Evolutionary conservation across 2,329 filamentous ascomycete species (phyloP).

Genomic region (Aspergillus sp.): DNA sequence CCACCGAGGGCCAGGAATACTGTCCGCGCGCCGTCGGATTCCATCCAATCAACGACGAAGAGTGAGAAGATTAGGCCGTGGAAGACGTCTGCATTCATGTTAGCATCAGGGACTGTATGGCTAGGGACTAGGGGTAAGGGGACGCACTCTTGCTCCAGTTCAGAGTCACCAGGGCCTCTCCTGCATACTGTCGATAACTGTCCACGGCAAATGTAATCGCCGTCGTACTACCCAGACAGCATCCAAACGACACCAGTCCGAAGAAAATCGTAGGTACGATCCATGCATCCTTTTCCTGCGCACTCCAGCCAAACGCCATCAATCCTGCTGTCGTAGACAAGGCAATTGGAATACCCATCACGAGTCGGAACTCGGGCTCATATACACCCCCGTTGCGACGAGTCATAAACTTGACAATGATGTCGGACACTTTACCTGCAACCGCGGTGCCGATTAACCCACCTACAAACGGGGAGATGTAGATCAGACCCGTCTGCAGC

Average conservation of each 20-base stretch:
- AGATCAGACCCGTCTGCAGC: conserved; percentile 75
- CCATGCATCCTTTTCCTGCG: conserved; percentile 66
- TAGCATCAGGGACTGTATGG: too few relatives aligned
- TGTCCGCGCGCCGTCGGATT: conserved; percentile 63
- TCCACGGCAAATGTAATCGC: conserved; percentile 92
- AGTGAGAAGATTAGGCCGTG: conserved; percentile 84
- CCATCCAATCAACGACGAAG: conserved; percentile 81
- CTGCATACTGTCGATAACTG: conserved; percentile 86
- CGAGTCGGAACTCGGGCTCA: conserved; percentile 84
- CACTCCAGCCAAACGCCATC: conserved; percentile 96
- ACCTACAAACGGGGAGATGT: conserved; percentile 82
- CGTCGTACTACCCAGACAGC: conserved; percentile 81
- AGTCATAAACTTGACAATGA: conserved; percentile 76
- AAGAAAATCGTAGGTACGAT: conserved; percentile 94
- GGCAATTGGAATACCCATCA: conserved; percentile 78
- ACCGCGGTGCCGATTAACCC: conserved; percentile 86
- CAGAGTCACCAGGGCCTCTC: conserved; percentile 86
- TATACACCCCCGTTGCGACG: conserved; percentile 86
- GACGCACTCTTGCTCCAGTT: conserved; percentile 82
- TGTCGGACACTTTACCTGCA: conserved; percentile 78
- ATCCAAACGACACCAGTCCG: conserved; percentile 85
- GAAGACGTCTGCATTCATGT: conserved; percentile 55
- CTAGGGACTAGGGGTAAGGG: background rate
- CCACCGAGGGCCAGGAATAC: conserved; percentile 80
- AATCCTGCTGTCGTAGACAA: conserved; percentile 75